Conservation (phyloP, 371 early-diverging fungal genomes). For the Nematocida sp. region DNA sequence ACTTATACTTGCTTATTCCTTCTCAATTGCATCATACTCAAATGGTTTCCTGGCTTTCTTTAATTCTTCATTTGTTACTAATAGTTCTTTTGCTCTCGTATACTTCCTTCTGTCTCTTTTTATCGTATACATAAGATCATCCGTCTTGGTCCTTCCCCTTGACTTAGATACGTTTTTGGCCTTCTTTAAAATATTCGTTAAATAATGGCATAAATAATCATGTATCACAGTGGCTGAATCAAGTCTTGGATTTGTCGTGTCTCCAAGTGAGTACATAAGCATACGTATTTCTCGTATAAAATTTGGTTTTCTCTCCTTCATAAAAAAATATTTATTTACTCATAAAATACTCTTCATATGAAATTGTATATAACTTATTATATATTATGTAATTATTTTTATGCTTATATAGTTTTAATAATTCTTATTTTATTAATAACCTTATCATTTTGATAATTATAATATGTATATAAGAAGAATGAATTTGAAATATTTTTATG, state of each 20-base stretch:
- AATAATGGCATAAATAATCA: conserved; percentile 82
- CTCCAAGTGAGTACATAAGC: conserved; percentile 94
- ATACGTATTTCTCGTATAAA: conserved; percentile 74
- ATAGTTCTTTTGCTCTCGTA: conserved; percentile 85
- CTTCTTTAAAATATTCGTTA: conserved; percentile 74
- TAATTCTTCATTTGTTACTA: conserved; percentile 87
- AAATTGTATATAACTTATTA: too few species aligned
- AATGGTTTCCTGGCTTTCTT: conserved; percentile 75
- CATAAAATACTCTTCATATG: too few species aligned
- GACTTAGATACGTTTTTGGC: conserved; percentile 65
- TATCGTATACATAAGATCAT: conserved; percentile 84
- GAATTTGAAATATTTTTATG: too few species aligned
- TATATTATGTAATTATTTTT: too few species aligned
- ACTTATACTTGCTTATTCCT: conserved; percentile 56
- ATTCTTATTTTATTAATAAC: too few species aligned
- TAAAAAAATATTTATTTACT: conserved; percentile 13
- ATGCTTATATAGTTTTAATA: too few species aligned
- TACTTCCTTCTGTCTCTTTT: conserved; percentile 89
- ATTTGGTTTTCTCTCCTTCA: conserved; percentile 66
- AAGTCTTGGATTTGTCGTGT: conserved; percentile 79
- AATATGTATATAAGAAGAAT: too few species aligned
- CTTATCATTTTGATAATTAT: too few species aligned
- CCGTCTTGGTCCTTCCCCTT: conserved; percentile 77
- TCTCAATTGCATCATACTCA: conserved; percentile 70
- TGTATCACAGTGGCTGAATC: conserved; percentile 88